Base-by-base conservation (phyloP, 441 rosid genomes). In the Eutrema salsugineum region DNA sequence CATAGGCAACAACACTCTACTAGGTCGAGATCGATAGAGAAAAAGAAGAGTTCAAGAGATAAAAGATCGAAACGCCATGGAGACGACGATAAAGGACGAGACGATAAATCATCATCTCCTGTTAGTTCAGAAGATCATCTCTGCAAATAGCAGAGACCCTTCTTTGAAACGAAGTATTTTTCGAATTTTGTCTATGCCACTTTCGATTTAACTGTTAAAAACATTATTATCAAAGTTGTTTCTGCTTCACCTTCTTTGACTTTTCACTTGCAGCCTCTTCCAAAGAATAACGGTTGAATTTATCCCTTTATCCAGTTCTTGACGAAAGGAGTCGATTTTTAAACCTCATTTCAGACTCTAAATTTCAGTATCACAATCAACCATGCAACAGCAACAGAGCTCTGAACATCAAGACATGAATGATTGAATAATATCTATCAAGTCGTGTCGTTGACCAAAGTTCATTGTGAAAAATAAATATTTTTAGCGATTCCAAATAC, bases 21-120 rank as follows among this genome's bases (percentile, higher is more conserved):
- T 24, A 84, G 87, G 77, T 84, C 94, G 33, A 80, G 70, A 78
- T 88, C 97, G 71, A 35, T 75, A 1, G 93, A 89, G 73, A 72
- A 78, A 48, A 89, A 70, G 80, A 78, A 69, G 43, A 78, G 40
- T 38, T 80, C 84, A 2, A 42, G 72, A 73, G 81, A 79, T 66
- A 86, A 80, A 83, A 85, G 71, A 58, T 83, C 86, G 60, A 86
- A 82, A 73, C 84, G 65, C 74, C 82, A 43, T 63, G 93, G 81
- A 73, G 84, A 32, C 49, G 83, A 32, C 49, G 75, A 81, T 80
- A 80, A 50, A 73, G 53, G 24, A 58, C 79, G 68, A 62, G 78
- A 65, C 14, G 79, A 80, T 48, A 82, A 75, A 78, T 75, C 79
- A 78, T 75, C 79, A 56, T 84, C 85, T 71, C 86, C 80, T 33